A percentile compares a stretch with the other conserved stretches of the same genome.
phyloP scores from a whole-genome alignment of 2,329 filamentous ascomycete genomes.

The Neurospora sp. region DNA sequence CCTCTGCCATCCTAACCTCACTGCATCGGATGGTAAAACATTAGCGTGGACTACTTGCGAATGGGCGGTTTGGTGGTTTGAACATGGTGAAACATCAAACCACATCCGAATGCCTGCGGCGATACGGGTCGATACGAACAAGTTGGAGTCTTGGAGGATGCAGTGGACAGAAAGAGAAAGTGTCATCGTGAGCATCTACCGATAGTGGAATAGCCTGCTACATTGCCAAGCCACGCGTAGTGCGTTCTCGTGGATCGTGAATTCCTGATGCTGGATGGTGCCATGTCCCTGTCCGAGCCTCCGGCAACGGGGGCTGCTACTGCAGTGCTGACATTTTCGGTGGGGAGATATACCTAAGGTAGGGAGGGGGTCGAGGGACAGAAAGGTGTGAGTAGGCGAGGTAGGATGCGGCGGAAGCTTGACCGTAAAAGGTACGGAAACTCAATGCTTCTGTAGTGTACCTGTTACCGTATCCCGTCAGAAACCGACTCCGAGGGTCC shows the following conservation, averaged over 20 bases:
- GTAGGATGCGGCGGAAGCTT: background rate
- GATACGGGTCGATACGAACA: background rate
- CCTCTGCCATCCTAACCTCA: background rate
- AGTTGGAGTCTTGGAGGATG: background rate
- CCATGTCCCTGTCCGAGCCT: background rate
- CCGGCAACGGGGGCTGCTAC: background rate
- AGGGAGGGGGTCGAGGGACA: background rate
- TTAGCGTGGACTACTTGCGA: background rate
- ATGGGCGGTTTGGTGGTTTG: background rate
- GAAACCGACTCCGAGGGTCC: background rate
- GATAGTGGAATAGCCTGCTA: background rate
- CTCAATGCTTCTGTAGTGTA: background rate
- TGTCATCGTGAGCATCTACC: background rate
- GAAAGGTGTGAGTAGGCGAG: background rate
- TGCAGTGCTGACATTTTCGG: background rate
- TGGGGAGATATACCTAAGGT: background rate
- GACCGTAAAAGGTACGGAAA: background rate
- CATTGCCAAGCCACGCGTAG: background rate
- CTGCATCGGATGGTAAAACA: background rate
- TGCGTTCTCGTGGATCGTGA: background rate
- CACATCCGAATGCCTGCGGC: background rate
- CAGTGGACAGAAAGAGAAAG: background rate
- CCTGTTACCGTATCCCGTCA: background rate
- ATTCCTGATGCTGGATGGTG: background rate
- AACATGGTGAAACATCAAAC: background rate